phyloP scores from a whole-genome alignment of 2,329 filamentous ascomycete genomes.

The Colletotrichum lini region DNA sequence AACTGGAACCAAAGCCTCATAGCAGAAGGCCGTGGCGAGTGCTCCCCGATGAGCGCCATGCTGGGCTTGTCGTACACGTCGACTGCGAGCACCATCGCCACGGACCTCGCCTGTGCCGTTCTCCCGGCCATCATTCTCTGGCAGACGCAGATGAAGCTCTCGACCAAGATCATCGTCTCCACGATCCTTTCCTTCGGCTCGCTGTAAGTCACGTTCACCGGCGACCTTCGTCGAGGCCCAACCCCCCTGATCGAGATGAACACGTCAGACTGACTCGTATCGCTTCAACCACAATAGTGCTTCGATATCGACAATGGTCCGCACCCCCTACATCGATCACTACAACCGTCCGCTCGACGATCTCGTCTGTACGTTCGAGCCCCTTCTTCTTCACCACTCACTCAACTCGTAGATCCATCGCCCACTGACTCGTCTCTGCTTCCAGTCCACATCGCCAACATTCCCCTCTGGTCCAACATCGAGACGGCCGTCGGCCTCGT shows the following conservation, averaged over 20 bases:
- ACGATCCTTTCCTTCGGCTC: slow-evolving; percentile 44
- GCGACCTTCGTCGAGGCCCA: background rate
- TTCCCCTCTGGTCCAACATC: slow-evolving; percentile 43
- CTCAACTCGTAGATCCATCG: too few relatives aligned
- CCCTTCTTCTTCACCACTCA: rapidly evolving
- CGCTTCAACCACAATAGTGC: slow-evolving; percentile 37
- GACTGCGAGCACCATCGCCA: slow-evolving; percentile 51
- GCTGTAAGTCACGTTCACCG: slow-evolving; percentile 41
- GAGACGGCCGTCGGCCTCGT: slow-evolving; percentile 44
- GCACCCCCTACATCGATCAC: slow-evolving; percentile 44
- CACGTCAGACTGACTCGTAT: background rate
- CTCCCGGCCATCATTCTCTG: slow-evolving; percentile 51
- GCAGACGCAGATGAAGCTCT: slow-evolving; percentile 50
- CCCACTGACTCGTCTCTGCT: background rate
- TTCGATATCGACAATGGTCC: slow-evolving; percentile 44
- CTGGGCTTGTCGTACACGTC: slow-evolving; percentile 47
- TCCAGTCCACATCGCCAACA: slow-evolving; percentile 44
- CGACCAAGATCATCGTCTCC: slow-evolving; percentile 42
- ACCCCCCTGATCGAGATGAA: background rate
- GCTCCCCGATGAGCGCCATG: slow-evolving; percentile 44
- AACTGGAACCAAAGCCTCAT: slow-evolving; percentile 49
- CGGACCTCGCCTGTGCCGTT: slow-evolving; percentile 50
- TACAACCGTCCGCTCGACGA: slow-evolving; percentile 42
- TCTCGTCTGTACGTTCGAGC: slow-evolving; percentile 40
- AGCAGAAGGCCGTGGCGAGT: slow-evolving; percentile 43